Conservation (phyloP, 352 stramenopile species). For the Phytophthora hibernalis region DNA sequence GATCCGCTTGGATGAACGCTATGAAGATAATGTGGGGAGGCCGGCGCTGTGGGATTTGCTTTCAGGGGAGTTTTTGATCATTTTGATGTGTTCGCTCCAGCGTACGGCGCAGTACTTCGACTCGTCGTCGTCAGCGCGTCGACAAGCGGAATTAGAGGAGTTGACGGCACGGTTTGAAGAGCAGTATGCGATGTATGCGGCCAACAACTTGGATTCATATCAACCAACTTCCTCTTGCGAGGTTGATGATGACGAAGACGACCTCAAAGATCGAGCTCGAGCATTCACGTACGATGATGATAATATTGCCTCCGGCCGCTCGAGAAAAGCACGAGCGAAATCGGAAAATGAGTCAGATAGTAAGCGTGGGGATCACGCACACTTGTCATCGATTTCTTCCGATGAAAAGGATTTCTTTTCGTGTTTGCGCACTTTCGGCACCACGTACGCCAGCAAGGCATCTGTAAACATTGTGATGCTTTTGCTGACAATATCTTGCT, state of each 20-base stretch:
- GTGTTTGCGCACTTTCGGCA: constrained; percentile 67
- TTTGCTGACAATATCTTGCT: constrained; percentile 78
- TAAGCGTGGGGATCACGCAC: constrained; percentile 16
- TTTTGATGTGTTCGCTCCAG: constrained; percentile 81
- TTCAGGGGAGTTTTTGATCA: constrained; percentile 66
- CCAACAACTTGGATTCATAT: constrained; percentile 42
- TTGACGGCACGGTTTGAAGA: constrained; percentile 54
- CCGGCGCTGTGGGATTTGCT: constrained; percentile 61
- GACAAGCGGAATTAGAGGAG: constrained; percentile 45
- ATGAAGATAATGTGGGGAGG: constrained; percentile 38
- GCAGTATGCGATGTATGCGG: constrained; percentile 50
- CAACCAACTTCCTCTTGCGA: constrained; percentile 62
- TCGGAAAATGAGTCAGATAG: constrained; percentile 11
- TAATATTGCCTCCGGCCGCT: constrained; percentile 15
- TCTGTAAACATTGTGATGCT: constrained; percentile 85
- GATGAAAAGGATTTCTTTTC: constrained; percentile 71
- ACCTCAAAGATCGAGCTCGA: constrained; percentile 51
- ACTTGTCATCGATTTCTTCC: constrained; percentile 18
- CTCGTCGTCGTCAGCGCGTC: constrained; percentile 43
- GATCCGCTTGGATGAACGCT: constrained; percentile 57
- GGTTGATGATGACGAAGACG: constrained; percentile 61
- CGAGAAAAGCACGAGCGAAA: constrained; percentile 15
- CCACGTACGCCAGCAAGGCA: constrained; percentile 76
- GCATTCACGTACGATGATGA: constrained; percentile 45
- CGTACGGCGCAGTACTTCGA: constrained; percentile 78